phyloP scores from a whole-genome alignment of 2,329 filamentous ascomycete genomes.

The Niveomyces coronatus region DNA sequence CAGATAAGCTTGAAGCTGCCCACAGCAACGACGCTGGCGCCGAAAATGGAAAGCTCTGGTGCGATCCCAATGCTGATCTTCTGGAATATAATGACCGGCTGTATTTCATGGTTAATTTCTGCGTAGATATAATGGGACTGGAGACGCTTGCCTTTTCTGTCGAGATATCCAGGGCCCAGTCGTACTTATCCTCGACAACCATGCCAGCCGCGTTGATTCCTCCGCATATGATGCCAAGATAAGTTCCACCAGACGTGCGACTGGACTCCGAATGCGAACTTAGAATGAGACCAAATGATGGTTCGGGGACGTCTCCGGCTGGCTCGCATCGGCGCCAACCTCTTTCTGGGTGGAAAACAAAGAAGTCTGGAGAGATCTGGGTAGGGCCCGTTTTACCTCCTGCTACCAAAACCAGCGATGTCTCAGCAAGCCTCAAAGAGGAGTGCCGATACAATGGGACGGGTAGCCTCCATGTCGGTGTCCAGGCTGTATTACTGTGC shows the following conservation, averaged over 20 bases:
- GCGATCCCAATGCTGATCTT: not conserved
- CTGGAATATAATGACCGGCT: slow-evolving; percentile 1
- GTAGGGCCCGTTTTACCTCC: slow-evolving; percentile 49
- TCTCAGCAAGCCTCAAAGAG: slow-evolving; percentile 39
- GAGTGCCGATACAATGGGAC: slow-evolving; percentile 67
- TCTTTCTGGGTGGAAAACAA: slow-evolving; percentile 38
- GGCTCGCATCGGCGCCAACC: slow-evolving; percentile 38
- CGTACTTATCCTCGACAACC: slow-evolving; percentile 51
- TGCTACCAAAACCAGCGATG: slow-evolving; percentile 44
- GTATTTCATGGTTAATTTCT: not conserved
- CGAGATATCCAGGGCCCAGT: slow-evolving; percentile 47
- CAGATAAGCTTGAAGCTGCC: slow-evolving; percentile 18
- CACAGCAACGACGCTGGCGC: slow-evolving; percentile 18
- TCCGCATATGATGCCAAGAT: slow-evolving; percentile 56
- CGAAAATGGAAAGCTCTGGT: slow-evolving; percentile 21
- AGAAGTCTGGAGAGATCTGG: slow-evolving; percentile 38
- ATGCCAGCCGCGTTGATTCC: slow-evolving; percentile 58
- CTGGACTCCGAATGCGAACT: slow-evolving; percentile 17
- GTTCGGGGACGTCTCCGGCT: slow-evolving; percentile 22
- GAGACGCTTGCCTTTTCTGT: slow-evolving; percentile 24
- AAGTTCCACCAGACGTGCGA: slow-evolving; percentile 19
- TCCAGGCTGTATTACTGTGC: slow-evolving; percentile 44
- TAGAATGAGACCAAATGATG: slow-evolving; percentile 35
- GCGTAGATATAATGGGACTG: not conserved
- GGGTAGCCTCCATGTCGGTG: slow-evolving; percentile 53